These are phyloP conservation scores for Anastatica hierochuntica DNA, from an alignment of 345 rosid genomes.

Conservation along the genomic window DNA sequence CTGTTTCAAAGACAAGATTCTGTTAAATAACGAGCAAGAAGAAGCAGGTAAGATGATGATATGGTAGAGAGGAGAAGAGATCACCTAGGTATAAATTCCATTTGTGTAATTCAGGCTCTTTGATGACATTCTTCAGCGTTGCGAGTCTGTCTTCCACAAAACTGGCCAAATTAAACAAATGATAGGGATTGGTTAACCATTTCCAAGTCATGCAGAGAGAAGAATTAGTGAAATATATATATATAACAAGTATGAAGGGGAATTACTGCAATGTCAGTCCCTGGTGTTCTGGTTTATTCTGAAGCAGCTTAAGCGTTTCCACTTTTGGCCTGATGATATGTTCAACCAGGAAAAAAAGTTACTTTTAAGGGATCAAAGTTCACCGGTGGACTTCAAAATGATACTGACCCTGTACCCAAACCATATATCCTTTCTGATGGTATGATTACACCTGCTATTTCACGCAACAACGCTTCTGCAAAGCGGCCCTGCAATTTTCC, in stretches of 20 bases:
- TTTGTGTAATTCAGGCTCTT: conserved; percentile 69
- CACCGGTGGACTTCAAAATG: conserved; percentile 24
- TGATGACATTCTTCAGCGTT: conserved; percentile 82
- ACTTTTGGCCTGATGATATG: conserved; percentile 52
- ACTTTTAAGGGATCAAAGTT: neutral
- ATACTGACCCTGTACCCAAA: conserved; percentile 79
- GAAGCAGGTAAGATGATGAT: neutral
- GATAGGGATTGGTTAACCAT: neutral
- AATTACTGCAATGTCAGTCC: conserved; percentile 61
- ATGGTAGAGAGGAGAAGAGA: neutral
- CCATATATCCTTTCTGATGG: conserved; percentile 70
- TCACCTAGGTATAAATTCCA: conserved; percentile 79
- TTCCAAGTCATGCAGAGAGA: neutral
- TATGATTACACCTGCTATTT: conserved; percentile 67
- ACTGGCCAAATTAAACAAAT: conserved; percentile 37
- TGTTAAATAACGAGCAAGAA: neutral
- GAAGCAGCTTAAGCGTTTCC: conserved; percentile 74
- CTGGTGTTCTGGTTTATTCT: conserved; percentile 66
- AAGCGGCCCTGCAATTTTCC: conserved; percentile 50
- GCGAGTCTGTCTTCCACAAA: conserved; percentile 93
- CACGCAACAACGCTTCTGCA: conserved; percentile 61
- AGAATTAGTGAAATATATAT: no score
- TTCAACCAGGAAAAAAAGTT: conserved; percentile 25
- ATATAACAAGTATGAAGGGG: neutral
- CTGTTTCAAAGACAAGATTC: conserved; percentile 8